A percentile compares a stretch with the other conserved stretches of the same genome.
These are phyloP conservation scores for Sechiopsis laciniata DNA, from an alignment of 306 rosid genomes.

Conservation along the genomic window DNA sequence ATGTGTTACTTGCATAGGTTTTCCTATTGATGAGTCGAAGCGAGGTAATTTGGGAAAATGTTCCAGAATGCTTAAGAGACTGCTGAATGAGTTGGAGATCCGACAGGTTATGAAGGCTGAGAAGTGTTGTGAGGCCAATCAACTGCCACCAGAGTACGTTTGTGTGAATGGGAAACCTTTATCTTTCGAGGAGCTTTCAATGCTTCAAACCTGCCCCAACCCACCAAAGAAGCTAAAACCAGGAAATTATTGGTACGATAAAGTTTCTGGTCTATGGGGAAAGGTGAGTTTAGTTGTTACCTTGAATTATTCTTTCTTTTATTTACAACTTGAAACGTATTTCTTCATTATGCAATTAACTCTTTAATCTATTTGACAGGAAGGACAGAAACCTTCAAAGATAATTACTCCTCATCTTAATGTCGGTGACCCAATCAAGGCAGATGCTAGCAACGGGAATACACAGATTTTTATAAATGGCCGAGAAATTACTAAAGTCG, in stretches of 20 bases:
- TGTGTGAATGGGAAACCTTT: slow-evolving; percentile 76
- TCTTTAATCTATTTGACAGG: slow-evolving; percentile 42
- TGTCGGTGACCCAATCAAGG: slow-evolving; percentile 72
- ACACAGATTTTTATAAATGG: slow-evolving; percentile 93
- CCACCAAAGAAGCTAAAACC: slow-evolving; percentile 95
- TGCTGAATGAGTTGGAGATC: slow-evolving; percentile 85
- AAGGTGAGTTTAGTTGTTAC: slow-evolving; percentile 54
- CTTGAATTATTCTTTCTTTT: slow-evolving; percentile 7
- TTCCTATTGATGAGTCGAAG: slow-evolving; percentile 64
- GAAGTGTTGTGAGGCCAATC: slow-evolving; percentile 81
- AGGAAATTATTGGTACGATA: slow-evolving; percentile 96
- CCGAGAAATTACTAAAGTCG: slow-evolving; percentile 82
- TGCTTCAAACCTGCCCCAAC: slow-evolving; percentile 58
- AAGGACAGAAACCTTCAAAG: slow-evolving; percentile 86
- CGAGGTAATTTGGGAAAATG: slow-evolving; percentile 83
- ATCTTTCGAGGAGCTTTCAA: slow-evolving; percentile 62
- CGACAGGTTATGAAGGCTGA: slow-evolving; percentile 80
- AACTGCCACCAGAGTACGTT: slow-evolving; percentile 72
- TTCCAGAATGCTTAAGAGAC: slow-evolving; percentile 68
- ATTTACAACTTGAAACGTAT: slow-evolving; percentile 1
- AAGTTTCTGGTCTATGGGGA: slow-evolving; percentile 99
- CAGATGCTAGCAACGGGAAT: slow-evolving; percentile 88
- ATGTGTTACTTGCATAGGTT: slow-evolving; percentile 84
- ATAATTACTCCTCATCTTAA: slow-evolving; percentile 81
- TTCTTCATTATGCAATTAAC: slow-evolving; percentile 22